These are phyloP conservation scores for Geosmithia morbida DNA, from an alignment of 2,329 filamentous ascomycete genomes.

Conservation along the genomic window DNA sequence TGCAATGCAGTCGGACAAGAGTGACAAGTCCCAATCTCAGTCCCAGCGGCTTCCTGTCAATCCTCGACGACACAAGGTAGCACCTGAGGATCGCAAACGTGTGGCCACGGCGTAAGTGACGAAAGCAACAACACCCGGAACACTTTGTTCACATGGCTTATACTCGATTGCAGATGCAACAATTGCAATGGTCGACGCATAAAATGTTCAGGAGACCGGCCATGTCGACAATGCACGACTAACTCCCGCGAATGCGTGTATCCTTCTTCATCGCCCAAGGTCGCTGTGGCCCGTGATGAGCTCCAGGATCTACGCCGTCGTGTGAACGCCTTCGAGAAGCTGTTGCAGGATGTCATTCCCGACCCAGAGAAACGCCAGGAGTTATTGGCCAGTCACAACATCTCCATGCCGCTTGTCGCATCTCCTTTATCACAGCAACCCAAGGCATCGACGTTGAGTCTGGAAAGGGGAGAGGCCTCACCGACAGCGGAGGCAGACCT, in stretches of 20 bases:
- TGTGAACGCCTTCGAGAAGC: constrained; percentile 23
- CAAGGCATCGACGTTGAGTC: constrained; percentile 6
- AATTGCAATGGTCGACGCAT: constrained; percentile 36
- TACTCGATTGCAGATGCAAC: constrained; percentile 27
- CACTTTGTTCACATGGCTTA: not conserved
- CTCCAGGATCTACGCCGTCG: constrained; percentile 23
- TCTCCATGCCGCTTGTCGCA: not conserved
- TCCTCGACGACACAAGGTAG: constrained; percentile 31
- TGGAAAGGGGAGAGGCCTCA: constrained; percentile 3
- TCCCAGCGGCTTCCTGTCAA: constrained; percentile 31
- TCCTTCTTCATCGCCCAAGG: constrained; percentile 26
- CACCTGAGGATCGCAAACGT: constrained; percentile 29
- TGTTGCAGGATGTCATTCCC: constrained; percentile 19
- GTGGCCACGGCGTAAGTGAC: constrained; percentile 32
- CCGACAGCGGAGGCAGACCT: constrained; percentile 1
- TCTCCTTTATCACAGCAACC: constrained; percentile 8
- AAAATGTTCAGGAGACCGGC: constrained; percentile 35
- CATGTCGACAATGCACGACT: constrained; percentile 28
- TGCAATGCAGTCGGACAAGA: constrained; percentile 12
- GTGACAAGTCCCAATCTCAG: constrained; percentile 5
- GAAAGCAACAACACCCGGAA: not conserved
- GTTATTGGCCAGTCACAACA: constrained; percentile 10
- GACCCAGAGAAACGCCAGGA: constrained; percentile 18
- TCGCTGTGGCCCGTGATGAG: constrained; percentile 24
- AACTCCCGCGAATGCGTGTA: constrained; percentile 31